Base-by-base conservation (phyloP, 768 basidiomycete species). In the Phlegmacium glaucopus region DNA sequence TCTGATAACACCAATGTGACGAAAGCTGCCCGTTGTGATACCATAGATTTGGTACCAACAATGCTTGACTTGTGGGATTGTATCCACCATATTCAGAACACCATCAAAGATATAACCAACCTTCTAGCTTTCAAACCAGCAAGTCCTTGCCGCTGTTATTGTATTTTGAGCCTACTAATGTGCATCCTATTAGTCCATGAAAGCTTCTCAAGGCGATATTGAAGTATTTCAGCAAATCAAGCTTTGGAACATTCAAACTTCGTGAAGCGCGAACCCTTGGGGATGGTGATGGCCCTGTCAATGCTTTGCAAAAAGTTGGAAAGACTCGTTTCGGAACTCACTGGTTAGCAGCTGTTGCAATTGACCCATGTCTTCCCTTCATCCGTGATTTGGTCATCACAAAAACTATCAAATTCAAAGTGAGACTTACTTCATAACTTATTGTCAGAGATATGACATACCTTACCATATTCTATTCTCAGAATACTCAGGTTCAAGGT, bases 31-130 rank as follows among this genome's bases (percentile, higher is more conserved):
- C 27, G 48, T 3, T 32, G 44, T 17, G 29, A 47, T 10, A 42
- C 26, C 9, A 38, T 17, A 4, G 45, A 38, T 9, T 3, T 27
- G 7, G 34, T 45, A 9, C 48, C 48, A 30, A 46, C 48, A n/a
- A 49, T 53, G 9, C 40, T 53, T 17, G 45, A 49, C 25, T 8
- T 45, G 5, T 28, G 52, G 35, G 48, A 53, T 40, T 50, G 52
- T 44, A 48, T 53, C 30, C 52, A 53, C 40, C 49, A 53, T 44
- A 17, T 53, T 9, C 52, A 53, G n/a, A 42, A 42, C 17, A 50
- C 45, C 11, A 53, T 53, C 28, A 53, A 53, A 28, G 52, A 53
- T 44, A 46, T 53, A 3, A 44, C 12, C 2, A 46, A 46, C 15
- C 43, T 49, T 16, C n/a, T 26, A 4, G 39, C 12, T 2, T 53